Evolutionary conservation across 2,329 filamentous ascomycete species (phyloP).

Genomic region (Dactylellina sp.): DNA sequence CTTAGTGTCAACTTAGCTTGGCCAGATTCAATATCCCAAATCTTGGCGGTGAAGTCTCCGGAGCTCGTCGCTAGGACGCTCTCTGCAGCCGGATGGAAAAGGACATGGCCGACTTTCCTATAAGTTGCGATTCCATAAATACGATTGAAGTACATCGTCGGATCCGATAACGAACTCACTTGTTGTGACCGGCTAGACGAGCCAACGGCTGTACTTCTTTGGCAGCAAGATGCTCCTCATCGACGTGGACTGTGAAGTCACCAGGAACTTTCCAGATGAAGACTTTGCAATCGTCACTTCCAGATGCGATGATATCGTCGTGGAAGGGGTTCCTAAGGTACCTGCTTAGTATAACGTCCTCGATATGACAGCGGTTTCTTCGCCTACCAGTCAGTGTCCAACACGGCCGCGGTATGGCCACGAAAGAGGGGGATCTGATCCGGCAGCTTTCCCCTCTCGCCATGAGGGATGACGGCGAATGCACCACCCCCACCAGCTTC

Average conservation of each 20-base stretch:
- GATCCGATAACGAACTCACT: constrained; percentile 67
- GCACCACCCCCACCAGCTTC: constrained; percentile 94
- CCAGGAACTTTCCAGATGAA: constrained; percentile 96
- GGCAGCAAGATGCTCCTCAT: constrained; percentile 79
- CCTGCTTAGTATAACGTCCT: constrained; percentile 12
- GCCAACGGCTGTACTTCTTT: constrained; percentile 82
- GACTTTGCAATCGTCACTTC: constrained; percentile 95
- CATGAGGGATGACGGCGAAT: constrained; percentile 92
- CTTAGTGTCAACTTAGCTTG: constrained; percentile 78
- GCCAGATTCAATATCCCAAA: constrained; percentile 91
- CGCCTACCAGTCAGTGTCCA: constrained; percentile 89
- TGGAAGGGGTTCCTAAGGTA: constrained; percentile 89
- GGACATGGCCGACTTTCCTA: constrained; percentile 96
- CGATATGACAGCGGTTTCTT: constrained; percentile 16
- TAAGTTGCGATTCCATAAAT: constrained; percentile 59
- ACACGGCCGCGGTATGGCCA: constrained; percentile 92
- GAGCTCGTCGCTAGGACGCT: constrained; percentile 95
- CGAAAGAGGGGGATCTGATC: constrained; percentile 95
- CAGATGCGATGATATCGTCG: constrained; percentile 90
- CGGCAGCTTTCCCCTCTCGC: constrained; percentile 88
- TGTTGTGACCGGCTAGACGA: constrained; percentile 86
- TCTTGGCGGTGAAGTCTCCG: constrained; percentile 91
- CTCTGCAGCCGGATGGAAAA: constrained; percentile 96
- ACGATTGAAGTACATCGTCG: not conserved
- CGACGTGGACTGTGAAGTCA: constrained; percentile 83